Conservation (phyloP, 2,329 filamentous ascomycete genomes). For the Ophiostoma montium region DNA sequence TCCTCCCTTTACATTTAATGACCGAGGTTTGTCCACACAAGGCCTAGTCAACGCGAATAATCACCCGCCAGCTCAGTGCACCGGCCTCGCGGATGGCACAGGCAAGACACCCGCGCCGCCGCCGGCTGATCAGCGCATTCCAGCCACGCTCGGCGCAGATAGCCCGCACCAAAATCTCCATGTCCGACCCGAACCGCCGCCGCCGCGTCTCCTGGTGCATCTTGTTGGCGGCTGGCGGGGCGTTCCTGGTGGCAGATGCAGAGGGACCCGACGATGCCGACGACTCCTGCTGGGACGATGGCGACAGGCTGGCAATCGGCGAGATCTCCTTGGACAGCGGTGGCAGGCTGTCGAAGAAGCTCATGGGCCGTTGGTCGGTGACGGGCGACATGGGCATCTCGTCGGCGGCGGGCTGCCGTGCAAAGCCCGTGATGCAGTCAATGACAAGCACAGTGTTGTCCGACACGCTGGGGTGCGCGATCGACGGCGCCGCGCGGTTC, state of each 20-base stretch:
- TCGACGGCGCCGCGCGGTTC: slow-evolving; percentile 19
- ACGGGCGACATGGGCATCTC: slow-evolving; percentile 37
- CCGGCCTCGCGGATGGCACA: slow-evolving; percentile 65
- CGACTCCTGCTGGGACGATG: not conserved
- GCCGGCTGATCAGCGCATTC: slow-evolving; percentile 57
- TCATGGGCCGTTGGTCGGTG: slow-evolving; percentile 21
- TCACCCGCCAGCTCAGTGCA: slow-evolving; percentile 53
- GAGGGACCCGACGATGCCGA: not conserved
- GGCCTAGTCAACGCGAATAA: slow-evolving; percentile 42
- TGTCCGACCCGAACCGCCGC: slow-evolving; percentile 46
- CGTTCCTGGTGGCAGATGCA: not conserved
- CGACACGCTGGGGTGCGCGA: slow-evolving; percentile 13
- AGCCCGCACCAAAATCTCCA: slow-evolving; percentile 58
- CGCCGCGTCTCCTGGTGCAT: slow-evolving; percentile 43
- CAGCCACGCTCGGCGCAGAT: slow-evolving; percentile 61
- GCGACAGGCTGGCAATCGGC: slow-evolving; percentile 7
- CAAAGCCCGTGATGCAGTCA: slow-evolving; percentile 46
- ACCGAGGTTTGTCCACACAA: too few species aligned
- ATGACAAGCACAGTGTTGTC: slow-evolving; percentile 38
- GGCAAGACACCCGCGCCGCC: slow-evolving; percentile 53
- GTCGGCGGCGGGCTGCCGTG: slow-evolving; percentile 26
- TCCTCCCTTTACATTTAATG: too few species aligned
- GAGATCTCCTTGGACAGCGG: slow-evolving; percentile 13
- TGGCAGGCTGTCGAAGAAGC: slow-evolving; percentile 13
- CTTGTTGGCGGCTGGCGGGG: slow-evolving; percentile 16